Evolutionary conservation across 768 basidiomycete genomes (phyloP).

Genomic region (Suillus bovinus): DNA sequence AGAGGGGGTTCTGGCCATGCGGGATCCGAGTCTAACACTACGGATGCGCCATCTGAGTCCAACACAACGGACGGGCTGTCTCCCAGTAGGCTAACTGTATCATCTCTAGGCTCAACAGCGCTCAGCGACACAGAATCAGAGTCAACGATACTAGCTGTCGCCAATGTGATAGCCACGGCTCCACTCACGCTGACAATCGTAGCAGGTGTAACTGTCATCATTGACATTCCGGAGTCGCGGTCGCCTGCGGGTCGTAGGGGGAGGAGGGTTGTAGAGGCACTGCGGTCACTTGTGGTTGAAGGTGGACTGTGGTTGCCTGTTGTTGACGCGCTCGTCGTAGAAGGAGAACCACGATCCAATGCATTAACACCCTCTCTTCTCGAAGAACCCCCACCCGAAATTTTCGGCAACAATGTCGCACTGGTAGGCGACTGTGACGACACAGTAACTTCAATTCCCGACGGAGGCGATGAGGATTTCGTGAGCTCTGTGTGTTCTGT

Average conservation of each 20-base stretch:
- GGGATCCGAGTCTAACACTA: not conserved
- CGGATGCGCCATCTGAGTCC: not conserved
- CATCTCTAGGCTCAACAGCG: not conserved
- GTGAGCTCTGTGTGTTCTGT: not conserved
- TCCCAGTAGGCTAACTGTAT: not conserved
- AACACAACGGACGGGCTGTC: not conserved
- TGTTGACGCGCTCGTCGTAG: not conserved
- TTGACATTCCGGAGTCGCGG: slow-evolving; percentile 38
- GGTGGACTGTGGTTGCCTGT: not conserved
- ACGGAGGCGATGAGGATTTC: not conserved
- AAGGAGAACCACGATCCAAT: slow-evolving; percentile 7
- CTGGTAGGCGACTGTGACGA: not conserved
- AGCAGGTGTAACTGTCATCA: slow-evolving; percentile 42
- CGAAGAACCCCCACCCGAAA: not conserved
- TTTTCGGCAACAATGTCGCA: not conserved
- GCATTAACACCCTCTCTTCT: not conserved
- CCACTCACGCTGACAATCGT: slow-evolving; percentile 48
- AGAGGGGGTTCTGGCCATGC: slow-evolving; percentile 27
- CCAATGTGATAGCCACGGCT: slow-evolving; percentile 45
- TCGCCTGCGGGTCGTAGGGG: slow-evolving; percentile 20
- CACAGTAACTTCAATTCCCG: not conserved
- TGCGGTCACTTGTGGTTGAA: not conserved
- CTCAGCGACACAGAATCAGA: slow-evolving; percentile 25
- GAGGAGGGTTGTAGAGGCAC: slow-evolving; percentile 23
- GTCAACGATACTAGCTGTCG: slow-evolving; percentile 53